Conservation (phyloP, 371 early-diverging fungal species). For the Mucor indicus region DNA sequence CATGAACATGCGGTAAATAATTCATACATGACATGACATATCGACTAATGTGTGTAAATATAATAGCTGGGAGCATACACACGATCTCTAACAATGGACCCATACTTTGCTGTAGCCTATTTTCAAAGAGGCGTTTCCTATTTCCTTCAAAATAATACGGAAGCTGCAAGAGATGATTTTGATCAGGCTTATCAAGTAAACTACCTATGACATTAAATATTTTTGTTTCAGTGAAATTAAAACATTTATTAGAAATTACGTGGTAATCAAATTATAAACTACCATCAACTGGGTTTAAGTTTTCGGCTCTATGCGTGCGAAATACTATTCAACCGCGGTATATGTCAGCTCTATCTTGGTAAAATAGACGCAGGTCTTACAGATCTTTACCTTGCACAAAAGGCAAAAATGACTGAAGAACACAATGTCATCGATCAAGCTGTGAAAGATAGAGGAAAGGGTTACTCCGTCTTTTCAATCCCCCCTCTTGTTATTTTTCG, state of each 20-base stretch:
- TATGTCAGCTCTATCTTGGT: constrained; percentile 75
- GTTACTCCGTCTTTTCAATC: constrained; percentile 72
- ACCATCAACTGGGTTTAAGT: constrained; percentile 87
- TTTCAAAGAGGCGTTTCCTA: constrained; percentile 87
- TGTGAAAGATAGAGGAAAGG: constrained; percentile 62
- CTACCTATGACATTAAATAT: too few relatives aligned
- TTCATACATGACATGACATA: not conserved
- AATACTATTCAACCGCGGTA: constrained; percentile 84
- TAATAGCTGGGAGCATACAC: constrained; percentile 67
- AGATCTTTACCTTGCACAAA: constrained; percentile 73
- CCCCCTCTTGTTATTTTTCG: constrained; percentile 77
- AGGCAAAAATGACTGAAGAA: constrained; percentile 63
- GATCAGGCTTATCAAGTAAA: constrained; percentile 30
- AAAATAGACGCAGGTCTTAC: constrained; percentile 67
- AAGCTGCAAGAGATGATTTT: constrained; percentile 69
- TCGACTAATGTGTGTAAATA: not conserved
- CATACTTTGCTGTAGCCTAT: constrained; percentile 86
- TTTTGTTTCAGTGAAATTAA: too few relatives aligned
- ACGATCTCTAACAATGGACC: constrained; percentile 73
- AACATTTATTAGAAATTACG: constrained; percentile 82
- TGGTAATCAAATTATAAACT: constrained; percentile 87
- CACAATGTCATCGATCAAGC: constrained; percentile 76
- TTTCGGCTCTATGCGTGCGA: constrained; percentile 88
- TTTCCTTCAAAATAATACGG: constrained; percentile 57
- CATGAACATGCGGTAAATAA: constrained; percentile 77